Base-by-base conservation (phyloP, 2,329 filamentous ascomycete species). In the Paradendryphiella salina region DNA sequence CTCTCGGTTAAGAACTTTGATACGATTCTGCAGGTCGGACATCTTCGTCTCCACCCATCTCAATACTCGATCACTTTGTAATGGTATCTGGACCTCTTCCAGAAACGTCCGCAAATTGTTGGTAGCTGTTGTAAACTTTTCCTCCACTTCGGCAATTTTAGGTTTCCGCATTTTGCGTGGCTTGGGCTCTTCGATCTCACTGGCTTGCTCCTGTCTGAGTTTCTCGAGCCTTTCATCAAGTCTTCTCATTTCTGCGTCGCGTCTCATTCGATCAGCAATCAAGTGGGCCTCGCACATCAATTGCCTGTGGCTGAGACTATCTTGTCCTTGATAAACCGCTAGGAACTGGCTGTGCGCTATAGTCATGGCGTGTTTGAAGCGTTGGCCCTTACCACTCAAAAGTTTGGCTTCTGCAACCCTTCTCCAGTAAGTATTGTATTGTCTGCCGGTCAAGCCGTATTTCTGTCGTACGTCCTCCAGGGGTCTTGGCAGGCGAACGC, bases 21-120 rank as follows among this genome's bases (percentile, higher is more conserved):
- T 41, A 6, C 46, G 36, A 6, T 11, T 9, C 14, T 53, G 31
- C 3, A 54, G 14, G 1, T 36, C 14, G 1, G 29, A n/a, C 6
- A 54, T 51, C 15, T 47, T 44, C 7, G 18, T 15, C n/a, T 46
- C 40, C 5, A 45, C 33, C 2, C 28, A 18, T 11, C 17, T 37
- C 3, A 53, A 14, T 7, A 17, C 10, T 20, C 18, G 31, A 1
- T 29, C 36, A 2, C 28, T 36, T 20, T 37, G 38, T 20, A 38
- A 33, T 1, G 48, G 37, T 8, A 15, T 14, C 9, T 20, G 23
- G 13, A 44, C 15, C 6, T 54, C 43, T 2, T 21, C 23, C 18
- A 54, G 2, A 7, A 52, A 36, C 3, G 13, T 23, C n/a, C 9
- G 18, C 4, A 47, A 14, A 2, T 46, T 11, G 20, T 15, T 33